A percentile compares a stretch with the other conserved stretches of the same genome.
Evolutionary conservation across 345 rosid species (phyloP).

Genomic region (Trapa incisa): DNA sequence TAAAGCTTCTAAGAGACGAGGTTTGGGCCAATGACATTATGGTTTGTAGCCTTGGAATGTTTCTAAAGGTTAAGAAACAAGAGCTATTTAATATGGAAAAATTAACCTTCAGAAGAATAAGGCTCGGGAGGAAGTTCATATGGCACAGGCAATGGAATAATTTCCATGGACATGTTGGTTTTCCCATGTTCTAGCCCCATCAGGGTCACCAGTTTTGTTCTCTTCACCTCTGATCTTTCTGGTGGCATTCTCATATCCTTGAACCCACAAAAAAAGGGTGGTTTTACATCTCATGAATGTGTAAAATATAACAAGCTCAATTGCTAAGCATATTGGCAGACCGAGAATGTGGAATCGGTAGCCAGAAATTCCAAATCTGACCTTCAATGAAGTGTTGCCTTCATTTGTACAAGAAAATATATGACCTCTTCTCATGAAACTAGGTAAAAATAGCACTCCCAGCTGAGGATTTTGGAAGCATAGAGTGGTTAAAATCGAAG

Average conservation of each 20-base stretch:
- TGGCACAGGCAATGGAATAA: conserved; percentile 58
- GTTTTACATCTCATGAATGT: neutral
- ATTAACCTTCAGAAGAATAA: conserved; percentile 57
- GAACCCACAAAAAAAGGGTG: neutral
- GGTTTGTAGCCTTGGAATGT: neutral
- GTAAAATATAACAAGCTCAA: neutral
- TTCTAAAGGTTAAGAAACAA: neutral
- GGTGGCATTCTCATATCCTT: conserved; percentile 15
- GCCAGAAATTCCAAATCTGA: conserved; percentile 1
- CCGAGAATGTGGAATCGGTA: neutral
- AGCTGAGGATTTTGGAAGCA: conserved; percentile 25
- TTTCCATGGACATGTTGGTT: conserved; percentile 22
- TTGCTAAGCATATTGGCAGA: neutral
- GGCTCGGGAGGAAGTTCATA: conserved; percentile 70
- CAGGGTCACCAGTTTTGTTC: conserved; percentile 53
- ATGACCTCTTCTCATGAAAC: conserved; percentile 16
- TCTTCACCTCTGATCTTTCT: conserved; percentile 14
- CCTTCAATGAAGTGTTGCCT: conserved; percentile 21
- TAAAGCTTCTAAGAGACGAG: neutral
- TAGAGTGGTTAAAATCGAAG: neutral
- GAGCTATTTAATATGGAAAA: neutral
- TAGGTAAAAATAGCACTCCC: conserved; percentile 76
- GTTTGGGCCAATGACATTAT: neutral
- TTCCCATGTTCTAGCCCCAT: conserved; percentile 37
- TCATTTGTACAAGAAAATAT: conserved; percentile 49